Evolutionary conservation across 2,329 filamentous ascomycete genomes (phyloP).

Genomic region (Ceratocystis harringtonii): DNA sequence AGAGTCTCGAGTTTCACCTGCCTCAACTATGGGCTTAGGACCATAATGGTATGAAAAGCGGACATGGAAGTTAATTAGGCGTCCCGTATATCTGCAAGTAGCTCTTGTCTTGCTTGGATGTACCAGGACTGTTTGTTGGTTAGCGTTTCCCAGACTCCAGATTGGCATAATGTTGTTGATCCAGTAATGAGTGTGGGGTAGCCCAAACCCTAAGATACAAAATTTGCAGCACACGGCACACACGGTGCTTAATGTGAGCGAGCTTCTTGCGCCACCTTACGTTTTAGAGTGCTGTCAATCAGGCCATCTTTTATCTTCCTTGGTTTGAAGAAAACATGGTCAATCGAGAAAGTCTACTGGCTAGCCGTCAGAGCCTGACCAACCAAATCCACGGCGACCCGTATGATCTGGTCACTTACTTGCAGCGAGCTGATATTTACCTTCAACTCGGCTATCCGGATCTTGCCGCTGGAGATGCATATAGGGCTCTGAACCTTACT

Average conservation of each 20-base stretch:
- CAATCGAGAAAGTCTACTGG: conserved; percentile 28
- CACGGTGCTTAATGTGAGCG: no score
- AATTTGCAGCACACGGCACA: conserved; percentile 15
- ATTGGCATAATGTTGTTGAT: no score
- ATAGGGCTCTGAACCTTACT: conserved; percentile 71
- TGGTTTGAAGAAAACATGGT: background rate
- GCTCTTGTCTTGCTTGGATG: no score
- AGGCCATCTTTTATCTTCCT: background rate
- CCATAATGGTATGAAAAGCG: background rate
- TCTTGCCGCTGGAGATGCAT: conserved; percentile 77
- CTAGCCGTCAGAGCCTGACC: conserved; percentile 42
- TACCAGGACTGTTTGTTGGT: no score
- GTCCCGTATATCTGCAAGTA: no score
- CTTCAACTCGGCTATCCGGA: conserved; percentile 71
- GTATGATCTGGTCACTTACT: conserved; percentile 49
- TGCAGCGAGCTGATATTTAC: conserved; percentile 57
- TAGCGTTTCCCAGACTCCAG: no score
- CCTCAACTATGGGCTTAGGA: background rate
- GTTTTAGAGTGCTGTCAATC: no score
- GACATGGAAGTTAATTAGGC: no score
- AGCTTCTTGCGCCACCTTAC: no score
- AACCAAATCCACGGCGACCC: conserved; percentile 36
- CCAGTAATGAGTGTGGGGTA: no score
- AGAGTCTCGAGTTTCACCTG: background rate
- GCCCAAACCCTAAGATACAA: no score